Evolutionary conservation across 208 protist species (phyloP).

Genomic region (Trypanosoma scelopori): DNA sequence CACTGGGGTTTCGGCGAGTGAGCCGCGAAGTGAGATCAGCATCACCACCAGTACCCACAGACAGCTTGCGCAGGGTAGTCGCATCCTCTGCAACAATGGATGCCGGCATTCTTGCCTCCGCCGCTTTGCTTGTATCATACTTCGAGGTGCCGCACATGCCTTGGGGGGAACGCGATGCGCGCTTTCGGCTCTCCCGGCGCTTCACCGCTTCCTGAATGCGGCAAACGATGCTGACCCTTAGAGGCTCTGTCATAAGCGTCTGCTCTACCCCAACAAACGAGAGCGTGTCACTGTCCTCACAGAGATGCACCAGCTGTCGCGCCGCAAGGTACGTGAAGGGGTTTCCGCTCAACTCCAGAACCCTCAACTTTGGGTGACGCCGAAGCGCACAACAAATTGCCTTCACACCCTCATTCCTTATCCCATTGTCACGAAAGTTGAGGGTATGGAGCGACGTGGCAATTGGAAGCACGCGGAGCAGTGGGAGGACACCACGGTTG

Average conservation of each 20-base stretch:
- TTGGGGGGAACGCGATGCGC: neutral
- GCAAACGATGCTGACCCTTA: slow-evolving; percentile 25
- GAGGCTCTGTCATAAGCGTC: slow-evolving; percentile 33
- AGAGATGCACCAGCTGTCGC: slow-evolving; percentile 52
- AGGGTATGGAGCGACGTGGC: slow-evolving; percentile 47
- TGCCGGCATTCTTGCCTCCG: neutral
- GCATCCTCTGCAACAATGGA: slow-evolving; percentile 4
- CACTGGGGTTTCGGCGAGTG: neutral
- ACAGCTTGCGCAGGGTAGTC: neutral
- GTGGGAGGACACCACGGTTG: slow-evolving; percentile 37
- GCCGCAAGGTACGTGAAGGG: slow-evolving; percentile 63
- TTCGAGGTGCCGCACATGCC: neutral
- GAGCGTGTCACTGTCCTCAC: slow-evolving; percentile 40
- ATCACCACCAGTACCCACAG: neutral
- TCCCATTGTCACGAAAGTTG: slow-evolving; percentile 48
- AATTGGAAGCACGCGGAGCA: slow-evolving; percentile 31
- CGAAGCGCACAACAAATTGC: slow-evolving; percentile 25
- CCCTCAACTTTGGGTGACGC: slow-evolving; percentile 32
- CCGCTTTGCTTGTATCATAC: neutral
- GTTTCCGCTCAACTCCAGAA: slow-evolving; percentile 58
- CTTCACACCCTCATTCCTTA: slow-evolving; percentile 40
- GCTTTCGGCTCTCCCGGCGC: slow-evolving; percentile 26
- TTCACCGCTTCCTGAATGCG: slow-evolving; percentile 37
- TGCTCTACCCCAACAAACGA: slow-evolving; percentile 30
- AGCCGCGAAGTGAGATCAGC: neutral